Conservation (phyloP, 176 grass and related monocot genomes). For the Thalia dealbata region DNA sequence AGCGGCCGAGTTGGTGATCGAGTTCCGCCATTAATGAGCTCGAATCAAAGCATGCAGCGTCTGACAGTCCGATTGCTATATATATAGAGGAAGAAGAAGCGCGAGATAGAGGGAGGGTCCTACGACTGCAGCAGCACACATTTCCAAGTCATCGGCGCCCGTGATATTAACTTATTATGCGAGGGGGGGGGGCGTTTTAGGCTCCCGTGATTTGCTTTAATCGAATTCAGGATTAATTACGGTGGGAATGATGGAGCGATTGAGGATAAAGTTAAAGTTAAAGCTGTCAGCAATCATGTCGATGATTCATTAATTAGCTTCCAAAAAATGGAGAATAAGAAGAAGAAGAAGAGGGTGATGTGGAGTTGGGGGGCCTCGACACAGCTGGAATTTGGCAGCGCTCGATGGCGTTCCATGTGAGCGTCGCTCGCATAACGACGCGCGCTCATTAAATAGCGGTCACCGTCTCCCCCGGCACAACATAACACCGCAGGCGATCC, state of each 20-base stretch:
- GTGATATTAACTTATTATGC: not conserved
- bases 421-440: conserved; percentile 6
- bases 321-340: not conserved
- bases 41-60: too few relatives aligned
- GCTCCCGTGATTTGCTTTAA: too few relatives aligned
- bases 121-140: too few relatives aligned
- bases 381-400: conserved; percentile 15
- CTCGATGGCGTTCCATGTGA: conserved; percentile 11
- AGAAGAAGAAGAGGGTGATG: not conserved
- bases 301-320: not conserved
- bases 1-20: not conserved
- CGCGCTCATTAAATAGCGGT: not conserved
- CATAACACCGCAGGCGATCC: not conserved
- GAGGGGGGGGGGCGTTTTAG: too few relatives aligned
- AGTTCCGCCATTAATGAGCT: not conserved
- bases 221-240: too few relatives aligned
- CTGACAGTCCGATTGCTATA: too few relatives aligned
- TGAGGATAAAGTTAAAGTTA: not conserved
- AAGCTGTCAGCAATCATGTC: not conserved
- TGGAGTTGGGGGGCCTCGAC: not conserved
- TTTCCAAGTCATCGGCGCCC: not conserved
- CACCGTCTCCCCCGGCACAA: not conserved
- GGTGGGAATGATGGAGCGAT: too few relatives aligned
- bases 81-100: too few relatives aligned
- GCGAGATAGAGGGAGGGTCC: not conserved